Evolutionary conservation across 805 yeast species (phyloP).

Genomic region (Lipomyces yamadae): DNA sequence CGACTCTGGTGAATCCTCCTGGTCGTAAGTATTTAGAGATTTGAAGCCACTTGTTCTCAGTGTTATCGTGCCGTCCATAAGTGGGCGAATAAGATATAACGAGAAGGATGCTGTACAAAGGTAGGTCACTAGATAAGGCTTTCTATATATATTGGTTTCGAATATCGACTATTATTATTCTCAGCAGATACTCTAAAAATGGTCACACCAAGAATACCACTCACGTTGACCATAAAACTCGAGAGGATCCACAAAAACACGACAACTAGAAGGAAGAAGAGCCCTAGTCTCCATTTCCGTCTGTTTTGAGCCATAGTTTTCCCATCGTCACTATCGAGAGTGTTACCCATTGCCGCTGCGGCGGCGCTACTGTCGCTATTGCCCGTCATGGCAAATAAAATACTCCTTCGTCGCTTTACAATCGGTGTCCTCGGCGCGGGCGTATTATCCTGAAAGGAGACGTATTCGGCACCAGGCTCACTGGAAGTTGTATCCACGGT

Average conservation of each 20-base stretch:
- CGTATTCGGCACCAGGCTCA: conserved; percentile 14
- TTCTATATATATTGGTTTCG: conserved; percentile 70
- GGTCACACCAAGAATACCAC: background rate
- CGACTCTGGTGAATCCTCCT: conserved; percentile 15
- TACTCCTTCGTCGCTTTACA: conserved; percentile 7
- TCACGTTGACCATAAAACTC: conserved; percentile 78
- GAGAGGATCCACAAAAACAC: conserved; percentile 75
- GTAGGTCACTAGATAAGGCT: conserved; percentile 93
- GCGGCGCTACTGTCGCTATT: background rate
- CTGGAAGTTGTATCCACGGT: background rate
- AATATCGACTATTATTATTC: conserved; percentile 50
- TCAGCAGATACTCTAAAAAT: background rate
- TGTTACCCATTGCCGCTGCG: background rate
- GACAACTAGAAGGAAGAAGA: conserved; percentile 25
- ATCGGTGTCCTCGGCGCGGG: conserved; percentile 19
- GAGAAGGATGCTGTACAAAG: conserved; percentile 85
- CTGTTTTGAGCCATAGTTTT: background rate
- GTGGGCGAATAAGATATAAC: conserved; percentile 72
- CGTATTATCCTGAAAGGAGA: conserved; percentile 18
- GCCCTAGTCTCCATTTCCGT: conserved; percentile 31
- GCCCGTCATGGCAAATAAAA: conserved; percentile 7
- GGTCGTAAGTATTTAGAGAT: background rate
- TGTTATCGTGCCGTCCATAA: conserved; percentile 37
- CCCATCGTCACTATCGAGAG: background rate
- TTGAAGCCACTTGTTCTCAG: background rate